Evolutionary conservation across 345 rosid species (phyloP).

Genomic region (Clausena lansium): DNA sequence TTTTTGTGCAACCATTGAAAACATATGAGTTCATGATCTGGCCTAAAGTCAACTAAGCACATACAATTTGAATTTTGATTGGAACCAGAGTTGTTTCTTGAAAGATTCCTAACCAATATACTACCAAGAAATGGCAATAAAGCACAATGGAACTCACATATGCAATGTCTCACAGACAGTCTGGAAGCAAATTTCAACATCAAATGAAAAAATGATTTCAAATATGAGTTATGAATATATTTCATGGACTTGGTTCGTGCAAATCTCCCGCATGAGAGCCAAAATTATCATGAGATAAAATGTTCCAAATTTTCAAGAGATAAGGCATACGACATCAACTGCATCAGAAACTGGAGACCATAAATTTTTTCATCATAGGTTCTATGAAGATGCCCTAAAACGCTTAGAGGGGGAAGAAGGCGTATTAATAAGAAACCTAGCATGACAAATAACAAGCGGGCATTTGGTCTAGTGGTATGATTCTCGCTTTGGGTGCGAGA

Average conservation of each 20-base stretch:
- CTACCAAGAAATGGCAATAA: background rate
- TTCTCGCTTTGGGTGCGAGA: slow-evolving; percentile 90
- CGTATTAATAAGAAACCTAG: background rate
- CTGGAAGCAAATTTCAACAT: background rate
- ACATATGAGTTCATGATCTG: background rate
- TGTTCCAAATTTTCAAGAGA: background rate
- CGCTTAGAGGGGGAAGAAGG: too few relatives aligned
- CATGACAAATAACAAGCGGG: slow-evolving; percentile 11
- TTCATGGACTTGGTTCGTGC: background rate
- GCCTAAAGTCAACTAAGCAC: background rate
- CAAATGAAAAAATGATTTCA: background rate
- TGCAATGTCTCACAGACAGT: background rate
- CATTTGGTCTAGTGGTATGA: slow-evolving; percentile 69
- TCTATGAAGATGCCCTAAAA: background rate
- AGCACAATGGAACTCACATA: background rate
- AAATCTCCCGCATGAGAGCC: background rate
- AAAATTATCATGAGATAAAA: background rate
- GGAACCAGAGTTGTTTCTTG: background rate
- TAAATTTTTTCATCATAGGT: background rate
- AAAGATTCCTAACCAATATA: background rate
- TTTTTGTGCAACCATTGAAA: background rate
- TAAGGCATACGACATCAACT: background rate
- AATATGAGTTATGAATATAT: background rate
- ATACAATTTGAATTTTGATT: background rate
- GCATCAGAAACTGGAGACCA: background rate